Percentiles rank a stretch among this genome's conserved stretches.
phyloP scores from a whole-genome alignment of 345 rosid genomes.

The Eucalyptus marginata region DNA sequence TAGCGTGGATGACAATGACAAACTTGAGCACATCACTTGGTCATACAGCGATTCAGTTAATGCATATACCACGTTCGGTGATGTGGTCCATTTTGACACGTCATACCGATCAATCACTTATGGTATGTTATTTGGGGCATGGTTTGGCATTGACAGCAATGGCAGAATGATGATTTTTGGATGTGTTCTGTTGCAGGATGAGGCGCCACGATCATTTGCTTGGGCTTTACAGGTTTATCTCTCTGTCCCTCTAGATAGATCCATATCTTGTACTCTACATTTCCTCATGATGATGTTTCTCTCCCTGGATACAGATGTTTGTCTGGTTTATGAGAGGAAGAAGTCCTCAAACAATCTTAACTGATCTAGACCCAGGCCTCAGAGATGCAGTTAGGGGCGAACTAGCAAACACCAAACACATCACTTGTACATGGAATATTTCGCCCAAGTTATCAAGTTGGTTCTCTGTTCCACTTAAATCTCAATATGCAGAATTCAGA shows the following conservation, averaged over 20 bases:
- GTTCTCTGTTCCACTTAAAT: slow-evolving; percentile 59
- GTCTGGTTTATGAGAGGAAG: slow-evolving; percentile 66
- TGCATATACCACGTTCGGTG: slow-evolving; percentile 50
- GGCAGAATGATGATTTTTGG: slow-evolving; percentile 67
- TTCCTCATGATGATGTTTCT: slow-evolving; percentile 9
- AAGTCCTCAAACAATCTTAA: slow-evolving; percentile 69
- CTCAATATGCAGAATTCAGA: slow-evolving; percentile 65
- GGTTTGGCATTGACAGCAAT: slow-evolving; percentile 63
- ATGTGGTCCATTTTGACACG: slow-evolving; percentile 68
- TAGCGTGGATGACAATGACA: slow-evolving; percentile 49
- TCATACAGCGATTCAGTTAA: slow-evolving; percentile 55
- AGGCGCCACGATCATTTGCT: slow-evolving; percentile 40
- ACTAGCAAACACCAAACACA: slow-evolving; percentile 64
- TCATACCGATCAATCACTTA: slow-evolving; percentile 66
- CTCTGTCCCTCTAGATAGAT: not conserved
- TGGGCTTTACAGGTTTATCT: slow-evolving; percentile 86
- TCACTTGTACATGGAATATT: slow-evolving; percentile 54
- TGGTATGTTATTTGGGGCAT: slow-evolving; percentile 68
- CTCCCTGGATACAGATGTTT: slow-evolving; percentile 60
- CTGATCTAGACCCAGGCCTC: slow-evolving; percentile 71
- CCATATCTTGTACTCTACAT: not conserved
- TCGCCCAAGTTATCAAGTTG: slow-evolving; percentile 72
- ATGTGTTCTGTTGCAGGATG: slow-evolving; percentile 75
- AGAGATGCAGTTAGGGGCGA: slow-evolving; percentile 68
- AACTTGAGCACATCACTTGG: slow-evolving; percentile 82